These are phyloP conservation scores for Acanthamoeba triangularis DNA, from an alignment of 208 protist genomes.

Conservation along the genomic window DNA sequence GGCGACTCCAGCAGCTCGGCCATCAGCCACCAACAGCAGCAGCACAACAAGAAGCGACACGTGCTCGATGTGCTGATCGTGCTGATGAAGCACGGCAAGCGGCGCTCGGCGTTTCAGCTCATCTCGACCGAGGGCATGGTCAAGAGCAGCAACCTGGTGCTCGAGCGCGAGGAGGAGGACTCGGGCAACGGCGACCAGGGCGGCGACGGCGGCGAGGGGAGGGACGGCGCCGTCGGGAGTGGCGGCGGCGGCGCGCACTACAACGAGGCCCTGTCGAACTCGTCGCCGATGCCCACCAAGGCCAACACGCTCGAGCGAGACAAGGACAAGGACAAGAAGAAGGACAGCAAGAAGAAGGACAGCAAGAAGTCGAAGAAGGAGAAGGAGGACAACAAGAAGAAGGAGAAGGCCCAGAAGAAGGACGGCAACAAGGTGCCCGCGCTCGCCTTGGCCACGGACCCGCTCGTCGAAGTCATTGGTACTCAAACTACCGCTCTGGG, in stretches of 20 bases:
- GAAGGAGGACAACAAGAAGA: slow-evolving; percentile 33
- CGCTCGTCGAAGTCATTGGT: background rate
- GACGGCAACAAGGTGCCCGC: background rate
- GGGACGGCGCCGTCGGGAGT: too few species aligned
- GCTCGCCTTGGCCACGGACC: background rate
- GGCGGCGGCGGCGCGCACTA: background rate
- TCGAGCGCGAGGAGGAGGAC: slow-evolving; percentile 27
- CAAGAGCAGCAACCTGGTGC: slow-evolving; percentile 42
- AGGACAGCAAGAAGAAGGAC: slow-evolving; percentile 32
- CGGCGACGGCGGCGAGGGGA: background rate
- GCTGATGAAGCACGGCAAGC: slow-evolving; percentile 58
- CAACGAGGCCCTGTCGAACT: background rate
- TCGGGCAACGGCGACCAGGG: background rate
- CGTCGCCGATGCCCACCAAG: background rate
- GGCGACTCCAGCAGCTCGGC: background rate
- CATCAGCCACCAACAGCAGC: background rate
- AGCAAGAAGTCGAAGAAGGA: slow-evolving; percentile 18
- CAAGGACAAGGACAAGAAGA: slow-evolving; percentile 19
- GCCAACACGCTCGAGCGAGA: background rate
- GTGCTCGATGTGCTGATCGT: slow-evolving; percentile 67
- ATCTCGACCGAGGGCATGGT: slow-evolving; percentile 46
- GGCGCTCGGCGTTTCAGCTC: slow-evolving; percentile 60
- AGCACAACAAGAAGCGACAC: background rate
- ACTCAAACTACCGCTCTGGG: background rate
- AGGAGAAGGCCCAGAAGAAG: slow-evolving; percentile 3